Base-by-base conservation (phyloP, 495 filamentous ascomycete genomes). In the Penicillium riverlandense region DNA sequence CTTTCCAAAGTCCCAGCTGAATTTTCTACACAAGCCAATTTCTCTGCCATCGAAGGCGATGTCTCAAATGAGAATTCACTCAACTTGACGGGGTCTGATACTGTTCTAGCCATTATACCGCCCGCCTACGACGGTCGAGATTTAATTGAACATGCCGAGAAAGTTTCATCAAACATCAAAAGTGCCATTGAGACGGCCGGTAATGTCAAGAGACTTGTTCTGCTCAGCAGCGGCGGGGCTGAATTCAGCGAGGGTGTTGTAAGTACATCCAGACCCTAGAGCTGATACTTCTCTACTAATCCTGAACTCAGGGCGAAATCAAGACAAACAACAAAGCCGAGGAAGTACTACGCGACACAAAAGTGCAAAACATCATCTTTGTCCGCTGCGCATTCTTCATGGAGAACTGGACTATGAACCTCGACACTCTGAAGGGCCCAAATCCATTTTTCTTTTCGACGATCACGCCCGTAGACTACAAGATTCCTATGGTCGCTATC, bases 211-310 rank as follows among this genome's bases (percentile, higher is more conserved):
- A 41, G 10, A 32, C 28, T 41, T n/a, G 39, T 41, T 41, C 39
- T 41, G 12, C 39, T 41, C 39, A 41, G 39, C 11, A 41, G 39
- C 13, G 39, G 27, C 8, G 39, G 39, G 5, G 39, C 39, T 33
- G 39, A 41, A 15, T 41, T 41, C 10, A 41, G 39, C 12, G 39
- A 41, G 39, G 39, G 39, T 41, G 39, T 41, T 41, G 39, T 41
- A 41, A 10, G 39, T 41, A 41, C 11, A 13, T 10, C 11, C 27
- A 0, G 10, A 38, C 6, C 37, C 3, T 11, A 41, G 15, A 16
- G 1, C 15, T 16, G 1, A 16, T 16, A 16, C 15, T 16, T 16
- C 15, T 16, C 15, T 16, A 16, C 15, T 16, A 16, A 16, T 16
- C 15, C 15, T 4, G 15, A 16, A 16, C 15, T 1, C 4, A 16